Evolutionary conservation across 371 early-diverging fungal species (phyloP).

Genomic region (Mortierella sp.): DNA sequence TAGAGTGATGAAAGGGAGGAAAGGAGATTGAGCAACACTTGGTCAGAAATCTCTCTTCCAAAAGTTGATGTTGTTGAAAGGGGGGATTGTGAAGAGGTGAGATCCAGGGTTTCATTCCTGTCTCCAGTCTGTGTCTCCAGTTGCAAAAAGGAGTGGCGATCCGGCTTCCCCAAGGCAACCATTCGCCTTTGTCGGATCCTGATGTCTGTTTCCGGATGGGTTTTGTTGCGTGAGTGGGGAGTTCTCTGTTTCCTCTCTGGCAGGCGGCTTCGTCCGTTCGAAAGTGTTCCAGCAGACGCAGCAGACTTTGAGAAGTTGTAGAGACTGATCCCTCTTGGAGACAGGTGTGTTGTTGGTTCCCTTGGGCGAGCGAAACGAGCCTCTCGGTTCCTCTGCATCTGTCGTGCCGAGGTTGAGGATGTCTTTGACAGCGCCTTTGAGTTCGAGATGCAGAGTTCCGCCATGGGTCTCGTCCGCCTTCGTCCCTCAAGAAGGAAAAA

Average conservation of each 20-base stretch:
- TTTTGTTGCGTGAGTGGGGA: background rate
- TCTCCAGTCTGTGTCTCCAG: background rate
- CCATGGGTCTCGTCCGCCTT: slow-evolving; percentile 11
- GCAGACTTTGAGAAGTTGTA: background rate
- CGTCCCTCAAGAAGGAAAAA: background rate
- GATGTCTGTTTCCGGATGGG: slow-evolving; percentile 9
- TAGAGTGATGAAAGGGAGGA: slow-evolving; percentile 11
- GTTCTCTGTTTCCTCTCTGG: background rate
- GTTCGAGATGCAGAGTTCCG: slow-evolving; percentile 12
- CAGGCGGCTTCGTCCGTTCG: background rate
- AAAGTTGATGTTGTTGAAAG: background rate
- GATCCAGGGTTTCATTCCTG: slow-evolving; percentile 1
- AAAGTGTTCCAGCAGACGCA: background rate
- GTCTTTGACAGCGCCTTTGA: background rate
- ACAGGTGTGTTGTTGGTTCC: background rate
- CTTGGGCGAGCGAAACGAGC: background rate
- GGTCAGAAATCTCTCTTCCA: slow-evolving; percentile 29
- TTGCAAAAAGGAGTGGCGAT: background rate
- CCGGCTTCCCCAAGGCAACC: background rate
- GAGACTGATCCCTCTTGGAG: background rate
- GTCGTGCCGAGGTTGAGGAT: background rate
- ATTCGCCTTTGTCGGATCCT: background rate
- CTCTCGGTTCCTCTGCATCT: background rate
- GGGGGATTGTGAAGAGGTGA: background rate
- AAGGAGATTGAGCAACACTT: slow-evolving; percentile 7